Conservation (phyloP, 1,284 basidiomycete species). For the Exobasidium rhododendri region DNA sequence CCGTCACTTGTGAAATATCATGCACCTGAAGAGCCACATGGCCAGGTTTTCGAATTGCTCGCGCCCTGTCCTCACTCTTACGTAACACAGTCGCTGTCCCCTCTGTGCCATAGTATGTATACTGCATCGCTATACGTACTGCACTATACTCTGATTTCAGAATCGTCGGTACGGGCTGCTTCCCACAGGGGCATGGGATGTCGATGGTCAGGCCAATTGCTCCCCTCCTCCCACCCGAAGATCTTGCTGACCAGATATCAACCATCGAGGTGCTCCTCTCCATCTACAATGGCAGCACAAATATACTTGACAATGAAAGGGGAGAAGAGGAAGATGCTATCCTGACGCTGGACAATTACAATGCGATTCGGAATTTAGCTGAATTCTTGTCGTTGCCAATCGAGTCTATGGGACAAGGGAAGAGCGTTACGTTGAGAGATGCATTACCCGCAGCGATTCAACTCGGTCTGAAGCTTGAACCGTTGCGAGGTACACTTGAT, state of each 20-base stretch:
- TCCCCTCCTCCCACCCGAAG: conserved; percentile 3
- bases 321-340: conserved; percentile 1
- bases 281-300: background rate
- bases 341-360: background rate
- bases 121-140: too few species aligned
- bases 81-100: too few species aligned
- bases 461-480: background rate
- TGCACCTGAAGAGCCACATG: too few species aligned
- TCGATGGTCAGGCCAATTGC: too few species aligned
- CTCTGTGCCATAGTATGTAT: too few species aligned
- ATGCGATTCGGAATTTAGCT: conserved; percentile 1
- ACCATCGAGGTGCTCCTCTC: background rate
- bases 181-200: too few species aligned
- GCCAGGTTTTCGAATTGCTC: too few species aligned
- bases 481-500: conserved; percentile 8
- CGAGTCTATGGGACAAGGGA: background rate
- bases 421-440: background rate
- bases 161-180: too few species aligned
- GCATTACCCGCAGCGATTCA: background rate
- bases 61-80: too few species aligned
- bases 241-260: background rate
- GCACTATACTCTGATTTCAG: too few species aligned
- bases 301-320: background rate
- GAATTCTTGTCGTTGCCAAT: background rate
- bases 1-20: too few species aligned